These are phyloP conservation scores for Microdochium nivale DNA, from an alignment of 2,329 filamentous ascomycete genomes.

Conservation along the genomic window DNA sequence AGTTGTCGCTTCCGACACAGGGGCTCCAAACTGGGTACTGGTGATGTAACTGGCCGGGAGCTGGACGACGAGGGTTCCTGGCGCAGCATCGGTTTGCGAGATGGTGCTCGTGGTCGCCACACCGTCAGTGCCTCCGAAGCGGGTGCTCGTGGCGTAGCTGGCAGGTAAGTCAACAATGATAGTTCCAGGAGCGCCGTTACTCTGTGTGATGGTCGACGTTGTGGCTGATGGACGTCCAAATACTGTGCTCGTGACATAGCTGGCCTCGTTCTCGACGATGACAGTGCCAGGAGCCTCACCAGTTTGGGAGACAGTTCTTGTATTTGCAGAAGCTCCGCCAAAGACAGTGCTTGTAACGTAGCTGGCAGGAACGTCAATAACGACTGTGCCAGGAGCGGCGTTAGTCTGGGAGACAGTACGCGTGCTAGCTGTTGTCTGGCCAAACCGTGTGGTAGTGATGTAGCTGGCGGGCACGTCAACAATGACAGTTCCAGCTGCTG, in stretches of 20 bases:
- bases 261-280: background rate
- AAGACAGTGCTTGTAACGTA: background rate
- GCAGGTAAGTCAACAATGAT: background rate
- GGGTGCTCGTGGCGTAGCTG: background rate
- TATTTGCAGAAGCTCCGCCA: background rate
- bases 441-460: background rate
- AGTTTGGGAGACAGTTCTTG: background rate
- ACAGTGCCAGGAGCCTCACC: background rate
- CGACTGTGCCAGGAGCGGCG: background rate
- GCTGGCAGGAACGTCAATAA: background rate
- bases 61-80: background rate
- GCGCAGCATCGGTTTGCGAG: background rate
- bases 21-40: background rate
- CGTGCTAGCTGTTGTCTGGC: too few relatives aligned
- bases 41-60: background rate
- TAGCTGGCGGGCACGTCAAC: background rate
- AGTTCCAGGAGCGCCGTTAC: background rate
- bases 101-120: background rate
- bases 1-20: background rate
- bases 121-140: background rate
- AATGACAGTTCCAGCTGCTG: background rate
- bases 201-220: background rate
- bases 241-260: background rate
- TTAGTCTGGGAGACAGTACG: background rate
- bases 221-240: background rate